A percentile compares a stretch with the other conserved stretches of the same genome.
phyloP scores from a whole-genome alignment of 768 basidiomycete species.

The Hygrophorus russula region DNA sequence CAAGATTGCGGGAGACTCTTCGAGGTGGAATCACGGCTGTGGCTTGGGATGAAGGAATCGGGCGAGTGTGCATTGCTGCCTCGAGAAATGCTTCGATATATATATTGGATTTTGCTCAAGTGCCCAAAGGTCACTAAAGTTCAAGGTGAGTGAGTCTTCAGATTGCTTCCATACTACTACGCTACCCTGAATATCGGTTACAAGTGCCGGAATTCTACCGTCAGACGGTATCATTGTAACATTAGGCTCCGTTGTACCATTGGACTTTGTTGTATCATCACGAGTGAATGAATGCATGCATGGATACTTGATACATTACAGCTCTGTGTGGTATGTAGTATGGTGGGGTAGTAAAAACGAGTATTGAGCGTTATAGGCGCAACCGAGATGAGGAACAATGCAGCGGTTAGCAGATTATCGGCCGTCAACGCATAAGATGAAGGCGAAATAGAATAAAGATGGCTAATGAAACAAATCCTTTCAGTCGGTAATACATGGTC shows the following conservation, averaged over 20 bases:
- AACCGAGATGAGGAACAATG: too few species aligned
- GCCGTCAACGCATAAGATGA: background rate
- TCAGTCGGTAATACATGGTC: too few species aligned
- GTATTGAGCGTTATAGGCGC: background rate
- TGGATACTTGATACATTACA: background rate
- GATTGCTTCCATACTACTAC: background rate
- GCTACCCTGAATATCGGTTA: too few species aligned
- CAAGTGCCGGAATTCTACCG: too few species aligned
- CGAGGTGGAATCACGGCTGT: slow-evolving; percentile 32
- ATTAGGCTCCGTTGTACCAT: too few species aligned
- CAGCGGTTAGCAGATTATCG: background rate
- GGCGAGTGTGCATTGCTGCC: slow-evolving; percentile 43
- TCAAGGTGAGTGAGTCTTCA: background rate
- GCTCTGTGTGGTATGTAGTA: background rate
- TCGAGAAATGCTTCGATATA: slow-evolving; percentile 18
- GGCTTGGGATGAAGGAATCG: slow-evolving; percentile 57
- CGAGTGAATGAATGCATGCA: background rate
- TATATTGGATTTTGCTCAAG: slow-evolving; percentile 6
- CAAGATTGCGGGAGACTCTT: slow-evolving; percentile 5
- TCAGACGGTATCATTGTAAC: too few species aligned
- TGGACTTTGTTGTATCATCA: too few species aligned
- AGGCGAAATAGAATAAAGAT: background rate
- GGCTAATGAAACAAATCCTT: background rate
- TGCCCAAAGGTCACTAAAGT: background rate
- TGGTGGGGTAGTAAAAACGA: background rate